Conservation (phyloP, 108 stramenopile species). For the Cyclotella distinguenda region DNA sequence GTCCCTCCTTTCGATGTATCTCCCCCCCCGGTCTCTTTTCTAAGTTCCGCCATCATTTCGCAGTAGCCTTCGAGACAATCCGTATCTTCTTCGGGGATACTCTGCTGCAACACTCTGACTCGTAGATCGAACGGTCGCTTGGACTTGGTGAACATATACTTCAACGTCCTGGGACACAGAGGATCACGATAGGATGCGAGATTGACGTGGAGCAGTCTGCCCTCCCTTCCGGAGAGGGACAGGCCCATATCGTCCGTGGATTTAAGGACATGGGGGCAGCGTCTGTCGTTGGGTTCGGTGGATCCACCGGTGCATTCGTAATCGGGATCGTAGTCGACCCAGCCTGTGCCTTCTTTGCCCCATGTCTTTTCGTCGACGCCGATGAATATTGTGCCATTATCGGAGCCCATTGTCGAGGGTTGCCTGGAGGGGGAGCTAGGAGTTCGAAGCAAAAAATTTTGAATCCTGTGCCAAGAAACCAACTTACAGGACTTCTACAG, state of each 20-base stretch:
- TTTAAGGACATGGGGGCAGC: constrained; percentile 20
- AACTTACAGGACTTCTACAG: too few species aligned
- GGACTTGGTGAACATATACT: constrained; percentile 62
- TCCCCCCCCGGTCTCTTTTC: constrained; percentile 35
- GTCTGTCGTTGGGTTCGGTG: constrained; percentile 23
- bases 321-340: constrained; percentile 46
- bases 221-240: constrained; percentile 30
- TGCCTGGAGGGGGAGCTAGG: neutral
- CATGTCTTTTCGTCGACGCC: constrained; percentile 39
- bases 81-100: constrained; percentile 39
- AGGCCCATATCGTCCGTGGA: constrained; percentile 13
- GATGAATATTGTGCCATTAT: constrained; percentile 32
- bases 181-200: constrained; percentile 61
- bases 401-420: constrained; percentile 1
- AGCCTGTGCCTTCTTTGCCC: constrained; percentile 31
- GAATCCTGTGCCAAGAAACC: too few species aligned
- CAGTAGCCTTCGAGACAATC: constrained; percentile 53
- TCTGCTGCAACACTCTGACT: constrained; percentile 73
- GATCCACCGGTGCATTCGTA: constrained; percentile 51
- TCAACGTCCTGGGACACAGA: constrained; percentile 70
- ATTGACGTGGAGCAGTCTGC: constrained; percentile 39
- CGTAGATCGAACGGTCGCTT: constrained; percentile 54
- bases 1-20: constrained; percentile 44
- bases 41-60: constrained; percentile 50
- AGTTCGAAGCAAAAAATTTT: neutral